These are phyloP conservation scores for Phytopythium aichiense DNA, from an alignment of 352 stramenopile species.

Conservation along the genomic window DNA sequence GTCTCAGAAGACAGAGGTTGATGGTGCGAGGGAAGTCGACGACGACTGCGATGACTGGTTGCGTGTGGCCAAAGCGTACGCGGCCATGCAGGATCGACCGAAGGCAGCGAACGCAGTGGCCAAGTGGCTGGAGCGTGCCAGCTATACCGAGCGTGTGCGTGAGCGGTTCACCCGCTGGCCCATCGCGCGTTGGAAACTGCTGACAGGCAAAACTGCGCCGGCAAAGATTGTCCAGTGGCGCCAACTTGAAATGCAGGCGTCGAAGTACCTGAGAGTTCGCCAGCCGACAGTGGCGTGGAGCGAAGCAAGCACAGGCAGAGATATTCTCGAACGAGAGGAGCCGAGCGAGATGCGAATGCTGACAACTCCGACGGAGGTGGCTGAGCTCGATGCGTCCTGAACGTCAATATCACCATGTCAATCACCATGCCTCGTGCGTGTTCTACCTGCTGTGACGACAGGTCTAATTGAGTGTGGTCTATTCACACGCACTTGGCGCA, in stretches of 20 bases:
- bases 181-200: slow-evolving; percentile 54
- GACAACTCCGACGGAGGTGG: not conserved
- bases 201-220: slow-evolving; percentile 37
- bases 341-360: not conserved
- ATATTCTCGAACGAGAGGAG: not conserved
- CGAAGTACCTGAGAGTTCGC: not conserved
- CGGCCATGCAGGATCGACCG: slow-evolving; percentile 40
- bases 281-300: not conserved
- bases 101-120: slow-evolving; percentile 20
- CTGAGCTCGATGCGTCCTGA: not conserved
- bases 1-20: not conserved
- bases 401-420: not conserved
- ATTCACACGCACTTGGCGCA: not conserved
- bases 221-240: slow-evolving; percentile 23
- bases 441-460: not conserved
- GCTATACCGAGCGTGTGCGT: slow-evolving; percentile 35
- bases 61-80: slow-evolving; percentile 39
- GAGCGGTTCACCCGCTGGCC: slow-evolving; percentile 51
- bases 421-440: not conserved
- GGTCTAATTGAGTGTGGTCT: not conserved
- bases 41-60: slow-evolving; percentile 46
- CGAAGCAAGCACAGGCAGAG: not conserved
- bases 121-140: slow-evolving; percentile 33
- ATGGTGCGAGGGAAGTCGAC: not conserved
- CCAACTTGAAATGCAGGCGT: slow-evolving; percentile 13